Base-by-base conservation (phyloP, 2,329 filamentous ascomycete genomes). In the Xylaria sp. region DNA sequence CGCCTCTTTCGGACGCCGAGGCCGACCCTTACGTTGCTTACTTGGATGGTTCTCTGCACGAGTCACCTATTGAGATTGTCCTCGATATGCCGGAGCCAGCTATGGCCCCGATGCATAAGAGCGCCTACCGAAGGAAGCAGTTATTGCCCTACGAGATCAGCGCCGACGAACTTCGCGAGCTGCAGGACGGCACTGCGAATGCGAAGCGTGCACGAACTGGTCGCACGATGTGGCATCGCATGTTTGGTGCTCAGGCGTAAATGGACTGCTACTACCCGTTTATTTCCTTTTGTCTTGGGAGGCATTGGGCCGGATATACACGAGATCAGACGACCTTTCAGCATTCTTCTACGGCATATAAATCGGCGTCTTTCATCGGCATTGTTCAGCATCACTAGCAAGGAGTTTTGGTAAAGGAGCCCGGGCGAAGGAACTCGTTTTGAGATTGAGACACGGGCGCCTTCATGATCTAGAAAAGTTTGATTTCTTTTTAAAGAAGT, bases 81-180 rank as follows among this genome's bases (percentile, higher is more conserved):
- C 73, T 83, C 51, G 80, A 79, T 71, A 75, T 76, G 69, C 79
- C 80, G 9, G 75, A 77, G 65, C 77, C 82, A 66, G 78, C 80
- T 59, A 78, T 80, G 70, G 61, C 55, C 18, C 49, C 72, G 18
- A 67, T 74, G 75, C 71, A 72, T 31, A 67, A 77, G 71, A 68
- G 71, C 75, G 69, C 55, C 69, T 77, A 70, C 67, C 73, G 74
- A 49, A 74, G 71, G 67, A 75, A 77, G 71, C 72, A 74, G 63
- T 75, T 85, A 71, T 83, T 88, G 4, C 85, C 86, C 6, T 89
- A 88, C 78, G 86, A 89, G 79, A 86, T 88, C 73, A 83, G 83
- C 69, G 75, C 80, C 41, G 86, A 88, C 31, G 84, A 88, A 68
- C 82, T 88, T 68, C 82, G 83, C 69, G 82, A 84, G 66, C 76